Conservation (phyloP, 768 basidiomycete genomes). For the Boletellus ananas region DNA sequence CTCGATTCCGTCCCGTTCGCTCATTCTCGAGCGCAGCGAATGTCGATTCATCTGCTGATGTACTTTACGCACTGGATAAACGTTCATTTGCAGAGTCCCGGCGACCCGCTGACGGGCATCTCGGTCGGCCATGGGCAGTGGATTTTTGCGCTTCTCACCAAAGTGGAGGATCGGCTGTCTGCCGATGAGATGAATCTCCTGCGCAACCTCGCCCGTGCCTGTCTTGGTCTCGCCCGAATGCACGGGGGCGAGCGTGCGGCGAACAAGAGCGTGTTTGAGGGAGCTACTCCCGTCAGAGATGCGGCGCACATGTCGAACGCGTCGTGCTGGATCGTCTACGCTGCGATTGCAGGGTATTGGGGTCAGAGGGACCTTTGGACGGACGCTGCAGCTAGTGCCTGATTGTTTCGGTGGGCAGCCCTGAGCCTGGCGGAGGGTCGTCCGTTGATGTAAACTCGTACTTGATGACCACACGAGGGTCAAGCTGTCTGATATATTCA, state of each 20-base stretch:
- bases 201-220: slow-evolving; percentile 72
- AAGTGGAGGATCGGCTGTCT: slow-evolving; percentile 63
- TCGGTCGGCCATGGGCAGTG: slow-evolving; percentile 64
- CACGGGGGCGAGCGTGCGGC: slow-evolving; percentile 20
- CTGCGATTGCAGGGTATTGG: slow-evolving; percentile 65
- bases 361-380: slow-evolving; percentile 78
- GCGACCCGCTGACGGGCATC: slow-evolving; percentile 37
- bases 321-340: slow-evolving; percentile 74
- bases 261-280: neutral
- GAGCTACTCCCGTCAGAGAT: neutral
- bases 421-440: neutral
- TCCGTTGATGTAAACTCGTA: slow-evolving; percentile 4
- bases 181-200: slow-evolving; percentile 76
- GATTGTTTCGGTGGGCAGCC: slow-evolving; percentile 1
- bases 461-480: too few relatives aligned
- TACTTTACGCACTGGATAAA: slow-evolving; percentile 84
- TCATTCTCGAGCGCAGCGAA: slow-evolving; percentile 42
- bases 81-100: slow-evolving; percentile 45
- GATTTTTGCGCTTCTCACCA: slow-evolving; percentile 72
- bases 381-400: slow-evolving; percentile 52
- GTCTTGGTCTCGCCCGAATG: slow-evolving; percentile 48
- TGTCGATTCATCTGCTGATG: slow-evolving; percentile 73
- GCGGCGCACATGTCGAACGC: slow-evolving; percentile 36
- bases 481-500: too few relatives aligned
- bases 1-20: neutral